Evolutionary conservation across 805 yeast genomes (phyloP), one percentile per base, ranked within the genome.

Genomic region (Kodamaea sagamina): DNA sequence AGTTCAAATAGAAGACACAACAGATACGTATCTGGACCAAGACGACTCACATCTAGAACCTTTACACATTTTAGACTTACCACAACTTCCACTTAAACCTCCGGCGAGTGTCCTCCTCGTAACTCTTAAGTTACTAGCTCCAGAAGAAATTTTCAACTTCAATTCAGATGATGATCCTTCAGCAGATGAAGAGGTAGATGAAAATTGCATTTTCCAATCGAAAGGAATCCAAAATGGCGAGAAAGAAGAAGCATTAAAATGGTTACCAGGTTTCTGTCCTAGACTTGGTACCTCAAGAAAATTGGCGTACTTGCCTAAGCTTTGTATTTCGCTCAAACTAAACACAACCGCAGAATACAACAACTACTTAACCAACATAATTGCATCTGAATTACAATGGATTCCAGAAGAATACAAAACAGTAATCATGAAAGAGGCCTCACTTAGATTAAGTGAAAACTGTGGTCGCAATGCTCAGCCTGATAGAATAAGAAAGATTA

Each of bases 381-480:
- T 80, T 16, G 59, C 88, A 0, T 68, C 71, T 1, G 67, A 74
- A 1, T 58, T 86, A 38, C 47, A 53, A 0, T 77, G 86, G 81
- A 52, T 78, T 21, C 24, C 8, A 8, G 24, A 21, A 1, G 66
- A 59, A 2, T 56, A 55, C 5, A 62, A 59, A 29, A 74, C 69
- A 9, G 47, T 48, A 3, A 68, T 90, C 9, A 62, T 79, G 48
- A 72, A 77, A 22, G 61, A 72, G 40, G 81, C 93, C 0, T 76
- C 95, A 12, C 53, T 71, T 16, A 61, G 96, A 32, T 72, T 92
- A 18, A 78, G 95, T 0, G 93, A 88, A 50, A 81, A 81, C 47
- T 85, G 95, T 52, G 97, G 97, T 2, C 68, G 95, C 35, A 79
- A 90, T 0, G 93, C 96, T 0, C 82, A 79, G 42, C 95, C 97